Conservation (phyloP, 495 filamentous ascomycete genomes). For the Neurospora sp. region DNA sequence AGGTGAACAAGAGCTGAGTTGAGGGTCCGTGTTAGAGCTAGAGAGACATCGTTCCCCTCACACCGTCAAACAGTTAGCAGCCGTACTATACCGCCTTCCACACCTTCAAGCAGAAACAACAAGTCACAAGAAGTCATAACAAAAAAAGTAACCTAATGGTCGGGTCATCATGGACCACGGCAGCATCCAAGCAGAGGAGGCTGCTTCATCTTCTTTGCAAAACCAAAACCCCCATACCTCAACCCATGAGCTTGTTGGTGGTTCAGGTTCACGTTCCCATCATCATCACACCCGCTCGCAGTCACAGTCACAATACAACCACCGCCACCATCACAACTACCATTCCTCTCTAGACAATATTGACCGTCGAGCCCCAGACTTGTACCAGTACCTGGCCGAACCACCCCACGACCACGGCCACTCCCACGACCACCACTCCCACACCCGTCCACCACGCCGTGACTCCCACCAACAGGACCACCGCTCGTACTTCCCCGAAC, state of each 20-base stretch:
- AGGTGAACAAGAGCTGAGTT: background rate
- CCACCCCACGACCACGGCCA: conserved; percentile 4
- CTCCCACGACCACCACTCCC: conserved; percentile 1
- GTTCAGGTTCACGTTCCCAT: conserved; percentile 1
- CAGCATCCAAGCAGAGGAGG: conserved; percentile 21
- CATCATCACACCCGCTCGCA: conserved; percentile 10
- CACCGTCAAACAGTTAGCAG: background rate
- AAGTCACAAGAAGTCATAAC: background rate
- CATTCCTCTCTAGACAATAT: background rate
- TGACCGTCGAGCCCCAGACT: background rate
- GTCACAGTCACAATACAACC: conserved; percentile 7
- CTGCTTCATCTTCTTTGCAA: conserved; percentile 5
- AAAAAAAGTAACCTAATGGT: conserved; percentile 17
- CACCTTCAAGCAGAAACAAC: background rate
- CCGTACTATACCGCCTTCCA: background rate
- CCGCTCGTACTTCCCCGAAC: conserved; percentile 9
- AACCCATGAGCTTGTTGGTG: conserved; percentile 8
- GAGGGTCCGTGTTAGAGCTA: background rate
- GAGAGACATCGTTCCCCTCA: background rate
- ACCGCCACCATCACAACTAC: conserved; percentile 2
- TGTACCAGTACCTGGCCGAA: background rate
- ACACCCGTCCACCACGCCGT: conserved; percentile 2
- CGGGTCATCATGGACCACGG: conserved; percentile 28
- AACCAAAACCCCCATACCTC: background rate
- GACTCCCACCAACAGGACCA: conserved; percentile 6